These are phyloP conservation scores for Elsinoe fawcettii DNA, from an alignment of 2,329 filamentous ascomycete genomes.

Conservation along the genomic window DNA sequence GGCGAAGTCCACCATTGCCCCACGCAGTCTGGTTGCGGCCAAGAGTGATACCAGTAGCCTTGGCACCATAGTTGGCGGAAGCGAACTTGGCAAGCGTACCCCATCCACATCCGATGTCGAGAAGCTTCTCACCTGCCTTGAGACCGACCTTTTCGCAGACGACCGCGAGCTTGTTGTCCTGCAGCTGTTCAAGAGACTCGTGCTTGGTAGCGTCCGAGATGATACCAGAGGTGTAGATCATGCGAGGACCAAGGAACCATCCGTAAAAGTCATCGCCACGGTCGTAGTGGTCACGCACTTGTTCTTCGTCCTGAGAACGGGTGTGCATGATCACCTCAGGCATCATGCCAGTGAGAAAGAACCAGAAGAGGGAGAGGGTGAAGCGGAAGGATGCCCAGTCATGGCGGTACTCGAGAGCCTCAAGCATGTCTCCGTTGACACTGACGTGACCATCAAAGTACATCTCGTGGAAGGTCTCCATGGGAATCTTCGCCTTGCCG, in stretches of 20 bases:
- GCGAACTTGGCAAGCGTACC: slow-evolving; percentile 92
- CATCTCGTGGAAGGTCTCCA: slow-evolving; percentile 95
- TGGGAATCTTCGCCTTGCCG: slow-evolving; percentile 72
- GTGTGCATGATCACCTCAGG: slow-evolving; percentile 91
- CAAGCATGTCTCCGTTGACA: slow-evolving; percentile 87
- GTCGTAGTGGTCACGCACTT: slow-evolving; percentile 96
- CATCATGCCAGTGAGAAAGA: slow-evolving; percentile 79
- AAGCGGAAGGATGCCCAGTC: slow-evolving; percentile 96
- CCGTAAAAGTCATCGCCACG: slow-evolving; percentile 96
- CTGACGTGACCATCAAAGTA: slow-evolving; percentile 94
- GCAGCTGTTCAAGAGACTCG: slow-evolving; percentile 86
- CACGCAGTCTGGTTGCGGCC: slow-evolving; percentile 94
- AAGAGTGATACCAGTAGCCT: slow-evolving; percentile 83
- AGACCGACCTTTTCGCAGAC: slow-evolving; percentile 94
- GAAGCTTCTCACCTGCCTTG: slow-evolving; percentile 69
- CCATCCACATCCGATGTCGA: slow-evolving; percentile 98
- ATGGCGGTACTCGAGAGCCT: slow-evolving; percentile 86
- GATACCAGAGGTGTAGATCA: slow-evolving; percentile 96
- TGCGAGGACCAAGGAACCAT: slow-evolving; percentile 96
- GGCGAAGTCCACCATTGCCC: slow-evolving; percentile 85
- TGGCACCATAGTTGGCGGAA: slow-evolving; percentile 80
- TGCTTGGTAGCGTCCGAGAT: slow-evolving; percentile 82
- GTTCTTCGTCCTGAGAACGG: slow-evolving; percentile 90
- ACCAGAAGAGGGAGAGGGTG: slow-evolving; percentile 76
- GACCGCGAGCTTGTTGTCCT: slow-evolving; percentile 93